Conservation (phyloP, 768 basidiomycete species). For the Baorangia bicolor region DNA sequence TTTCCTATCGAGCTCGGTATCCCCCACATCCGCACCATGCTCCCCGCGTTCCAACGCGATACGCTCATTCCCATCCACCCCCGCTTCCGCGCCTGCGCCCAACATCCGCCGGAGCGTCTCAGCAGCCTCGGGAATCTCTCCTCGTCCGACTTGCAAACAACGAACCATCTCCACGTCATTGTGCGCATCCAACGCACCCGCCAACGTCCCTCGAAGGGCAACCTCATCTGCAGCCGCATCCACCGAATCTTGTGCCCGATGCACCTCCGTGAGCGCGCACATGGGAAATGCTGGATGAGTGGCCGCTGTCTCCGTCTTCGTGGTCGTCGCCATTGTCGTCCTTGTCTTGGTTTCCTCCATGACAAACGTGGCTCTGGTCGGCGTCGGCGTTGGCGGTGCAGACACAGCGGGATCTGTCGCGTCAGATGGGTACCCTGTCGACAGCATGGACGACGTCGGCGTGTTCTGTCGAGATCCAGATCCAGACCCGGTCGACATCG, state of each 20-base stretch:
- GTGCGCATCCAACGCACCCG: slow-evolving; percentile 9
- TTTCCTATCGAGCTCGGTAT: slow-evolving; percentile 45
- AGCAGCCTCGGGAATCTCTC: slow-evolving; percentile 25
- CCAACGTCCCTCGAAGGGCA: slow-evolving; percentile 21
- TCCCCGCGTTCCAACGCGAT: neutral
- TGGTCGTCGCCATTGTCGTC: neutral
- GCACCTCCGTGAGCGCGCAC: slow-evolving; percentile 18
- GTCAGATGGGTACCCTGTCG: neutral
- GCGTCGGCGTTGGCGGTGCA: slow-evolving; percentile 8
- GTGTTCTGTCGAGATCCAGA: neutral
- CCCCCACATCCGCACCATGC: neutral
- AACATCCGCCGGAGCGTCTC: slow-evolving; percentile 24
- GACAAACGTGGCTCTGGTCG: slow-evolving; percentile 8
- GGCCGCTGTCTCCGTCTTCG: neutral
- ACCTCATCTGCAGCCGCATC: slow-evolving; percentile 25
- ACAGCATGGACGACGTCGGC: neutral
- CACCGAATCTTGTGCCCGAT: slow-evolving; percentile 21
- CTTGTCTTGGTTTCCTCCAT: slow-evolving; percentile 1
- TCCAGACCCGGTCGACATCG: neutral
- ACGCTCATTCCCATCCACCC: neutral
- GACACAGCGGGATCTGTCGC: neutral
- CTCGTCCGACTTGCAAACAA: slow-evolving; percentile 21
- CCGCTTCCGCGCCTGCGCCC: neutral
- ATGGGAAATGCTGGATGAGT: neutral
- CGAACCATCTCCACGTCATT: slow-evolving; percentile 24